Evolutionary conservation across 345 rosid species (phyloP), one percentile per base, ranked within the genome.

Genomic region (Sisymbrium irio): DNA sequence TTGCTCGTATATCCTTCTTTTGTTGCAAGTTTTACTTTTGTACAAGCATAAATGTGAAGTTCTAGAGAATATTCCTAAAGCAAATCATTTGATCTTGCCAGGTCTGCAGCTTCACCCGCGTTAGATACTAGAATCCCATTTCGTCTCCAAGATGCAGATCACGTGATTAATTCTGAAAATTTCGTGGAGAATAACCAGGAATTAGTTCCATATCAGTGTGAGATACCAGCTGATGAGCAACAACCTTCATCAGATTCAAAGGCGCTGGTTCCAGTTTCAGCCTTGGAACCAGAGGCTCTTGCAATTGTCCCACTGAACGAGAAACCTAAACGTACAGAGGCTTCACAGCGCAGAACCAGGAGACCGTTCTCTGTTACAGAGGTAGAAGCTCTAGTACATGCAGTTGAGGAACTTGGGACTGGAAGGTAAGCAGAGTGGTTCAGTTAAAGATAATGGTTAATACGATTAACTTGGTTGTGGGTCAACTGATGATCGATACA

Each of bases 341-440:
- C 83, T 78, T 88, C 85, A 63, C 97, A 89, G 78, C 98, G 99
- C 58, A 85, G 99, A 78, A 88, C 90, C 55, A 81, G 99, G 87
- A 88, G 99, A 77, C 99, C 99, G 25, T 96, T 96, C 83, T 90
- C 96, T 71, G 99, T 96, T 27, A 44, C 84, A 22, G 99, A 96
- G 86, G 99, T 96, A 65, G 98, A 92, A 85, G 94, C 98, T 65
- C 76, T 96, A 50, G 97, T 96, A 54, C 83, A 79, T 1, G 94
- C 99, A 14, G 99, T 96, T 67, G 98, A 96, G 80, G 84, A 89
- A 76, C 82, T 92, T 22, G 97, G 99, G 64, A 92, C 96, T 15
- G 99, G 99, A 80, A 96, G 99, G 98, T 95, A 67, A 76, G 36
- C 32, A 20, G 18, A 45, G 11, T 63, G 30, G 7, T 37, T 63